Base-by-base conservation (phyloP, 305 asterid species). In the Andrographis paniculata region DNA sequence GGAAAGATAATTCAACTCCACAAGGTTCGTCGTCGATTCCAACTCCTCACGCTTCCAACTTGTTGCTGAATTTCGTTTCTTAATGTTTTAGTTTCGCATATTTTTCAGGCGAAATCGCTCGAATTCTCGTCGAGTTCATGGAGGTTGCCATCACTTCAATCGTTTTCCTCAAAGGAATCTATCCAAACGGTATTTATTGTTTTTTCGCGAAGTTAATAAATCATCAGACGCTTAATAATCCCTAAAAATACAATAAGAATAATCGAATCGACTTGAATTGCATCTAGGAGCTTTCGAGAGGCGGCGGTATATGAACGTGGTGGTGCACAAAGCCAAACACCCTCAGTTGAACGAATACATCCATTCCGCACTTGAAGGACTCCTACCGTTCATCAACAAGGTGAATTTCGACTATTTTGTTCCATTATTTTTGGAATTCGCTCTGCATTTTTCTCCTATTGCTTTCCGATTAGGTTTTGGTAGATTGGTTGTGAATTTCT, bases 211-310 rank as follows among this genome's bases (percentile, higher is more conserved):
- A 31, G 14, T 14, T 6, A 14, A 43, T 55, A 9, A 31, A 36
- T 58, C 38, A 6, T 27, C 33, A 27, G 17, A 40, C 23, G 5
- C 48, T 30, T 4, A 33, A 38, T 17, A 12, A 22, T 14, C 36
- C 21, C 1, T 48, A 44, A 8, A 14, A 48, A 21, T 39, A 23
- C 3, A 14, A 14, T 31, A 47, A 45, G 7, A 44, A 42, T 51
- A 27, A 60, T 19, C n/a, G n/a, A n/a, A n/a, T n/a, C n/a, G n/a
- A n/a, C n/a, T n/a, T n/a, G n/a, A n/a, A n/a, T n/a, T n/a, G n/a
- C n/a, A n/a, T n/a, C n/a, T 51, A 84, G 97, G 92, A 57, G 87
- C 95, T 19, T 91, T 91, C 48, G 96, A 83, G 72, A 74, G 96
- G 66, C 74, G 80, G 72, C 65, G 94, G 15, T 87, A 87, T 72